These are phyloP conservation scores for Rutstroemia sp. DNA, from an alignment of 2,329 filamentous ascomycete species.

Conservation along the genomic window DNA sequence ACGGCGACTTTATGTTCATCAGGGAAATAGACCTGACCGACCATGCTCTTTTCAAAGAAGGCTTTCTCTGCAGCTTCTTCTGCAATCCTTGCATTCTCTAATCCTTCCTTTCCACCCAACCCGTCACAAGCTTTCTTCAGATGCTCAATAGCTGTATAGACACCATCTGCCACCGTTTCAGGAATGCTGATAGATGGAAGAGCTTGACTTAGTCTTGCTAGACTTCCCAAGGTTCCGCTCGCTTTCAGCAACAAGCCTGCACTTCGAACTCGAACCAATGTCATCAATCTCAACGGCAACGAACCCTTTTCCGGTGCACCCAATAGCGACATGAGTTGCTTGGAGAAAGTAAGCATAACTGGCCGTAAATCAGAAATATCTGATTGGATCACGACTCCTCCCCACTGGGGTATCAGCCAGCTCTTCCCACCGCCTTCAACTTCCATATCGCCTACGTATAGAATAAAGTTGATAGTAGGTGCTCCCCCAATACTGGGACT, in stretches of 20 bases:
- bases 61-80: conserved; percentile 86
- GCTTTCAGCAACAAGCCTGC: conserved; percentile 81
- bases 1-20: conserved; percentile 98
- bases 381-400: conserved; percentile 55
- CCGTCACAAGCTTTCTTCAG: conserved; percentile 69
- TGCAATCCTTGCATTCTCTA: conserved; percentile 75
- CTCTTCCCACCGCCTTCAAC: conserved; percentile 46
- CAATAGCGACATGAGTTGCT: conserved; percentile 80
- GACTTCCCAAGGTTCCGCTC: conserved; percentile 86
- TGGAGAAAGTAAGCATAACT: conserved; percentile 82
- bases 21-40: conserved; percentile 95
- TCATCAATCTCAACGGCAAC: conserved; percentile 76
- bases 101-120: conserved; percentile 57
- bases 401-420: conserved; percentile 97
- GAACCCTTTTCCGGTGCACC: conserved; percentile 80
- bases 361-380: conserved; percentile 63
- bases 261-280: conserved; percentile 76
- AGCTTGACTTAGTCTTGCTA: conserved; percentile 77
- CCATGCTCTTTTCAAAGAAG: conserved; percentile 99
- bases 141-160: conserved; percentile 70
- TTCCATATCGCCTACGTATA: conserved; percentile 66
- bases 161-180: conserved; percentile 74
- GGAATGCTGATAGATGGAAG: conserved; percentile 90
- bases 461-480: conserved; percentile 91
- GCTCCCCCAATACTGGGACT: conserved; percentile 89